phyloP scores from a whole-genome alignment of 73 alveolate species.

The Paramecium tetraurelia region DNA sequence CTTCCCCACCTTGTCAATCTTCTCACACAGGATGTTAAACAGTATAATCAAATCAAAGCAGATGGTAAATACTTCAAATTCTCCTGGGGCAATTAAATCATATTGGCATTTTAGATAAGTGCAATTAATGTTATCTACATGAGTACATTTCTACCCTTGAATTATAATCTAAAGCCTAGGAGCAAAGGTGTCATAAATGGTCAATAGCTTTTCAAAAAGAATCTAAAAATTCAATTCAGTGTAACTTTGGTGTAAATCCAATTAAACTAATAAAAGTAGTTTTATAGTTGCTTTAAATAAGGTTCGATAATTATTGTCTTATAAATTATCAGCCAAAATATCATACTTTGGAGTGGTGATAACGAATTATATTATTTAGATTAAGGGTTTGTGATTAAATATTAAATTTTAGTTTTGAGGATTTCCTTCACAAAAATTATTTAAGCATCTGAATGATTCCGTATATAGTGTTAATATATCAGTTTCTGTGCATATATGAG shows the following conservation, averaged over 20 bases:
- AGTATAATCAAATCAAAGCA: conserved; percentile 15
- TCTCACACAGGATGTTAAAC: conserved; percentile 6
- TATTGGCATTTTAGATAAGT: background rate
- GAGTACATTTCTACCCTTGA: conserved; percentile 27
- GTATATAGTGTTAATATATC: conserved; percentile 5
- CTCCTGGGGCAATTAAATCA: background rate
- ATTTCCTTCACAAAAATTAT: background rate
- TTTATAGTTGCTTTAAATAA: background rate
- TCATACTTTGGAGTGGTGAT: conserved; percentile 22
- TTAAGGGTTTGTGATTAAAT: background rate
- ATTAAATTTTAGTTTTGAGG: background rate
- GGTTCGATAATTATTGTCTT: conserved; percentile 12
- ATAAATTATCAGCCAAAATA: conserved; percentile 17
- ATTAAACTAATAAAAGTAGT: background rate
- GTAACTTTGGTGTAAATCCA: background rate
- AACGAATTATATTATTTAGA: background rate
- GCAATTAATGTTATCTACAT: background rate
- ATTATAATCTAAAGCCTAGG: background rate
- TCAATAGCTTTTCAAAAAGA: background rate
- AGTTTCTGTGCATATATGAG: background rate
- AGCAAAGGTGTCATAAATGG: background rate
- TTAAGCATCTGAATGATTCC: background rate
- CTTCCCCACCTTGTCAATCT: background rate
- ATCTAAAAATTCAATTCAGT: background rate
- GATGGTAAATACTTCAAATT: background rate